Percentiles rank a stretch among this genome's conserved stretches.
Evolutionary conservation across 257 asterid genomes (phyloP).

Genomic region (Solanum sejunctum): DNA sequence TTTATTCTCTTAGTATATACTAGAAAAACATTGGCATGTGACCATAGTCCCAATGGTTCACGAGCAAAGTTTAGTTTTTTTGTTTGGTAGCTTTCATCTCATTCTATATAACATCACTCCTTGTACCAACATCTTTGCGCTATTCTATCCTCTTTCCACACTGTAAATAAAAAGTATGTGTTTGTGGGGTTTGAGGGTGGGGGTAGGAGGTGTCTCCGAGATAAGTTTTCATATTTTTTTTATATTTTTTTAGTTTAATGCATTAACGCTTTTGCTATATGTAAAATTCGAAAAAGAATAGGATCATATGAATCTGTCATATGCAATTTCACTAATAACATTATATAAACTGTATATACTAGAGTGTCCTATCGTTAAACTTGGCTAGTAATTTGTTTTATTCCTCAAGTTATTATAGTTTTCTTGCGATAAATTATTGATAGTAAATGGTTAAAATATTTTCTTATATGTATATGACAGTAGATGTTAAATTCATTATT

Average conservation of each 20-base stretch:
- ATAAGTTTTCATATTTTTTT: too few relatives aligned
- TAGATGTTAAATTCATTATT: too few relatives aligned
- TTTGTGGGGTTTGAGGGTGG: neutral
- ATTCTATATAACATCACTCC: slow-evolving; percentile 1
- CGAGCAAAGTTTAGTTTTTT: slow-evolving; percentile 38
- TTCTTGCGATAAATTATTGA: neutral
- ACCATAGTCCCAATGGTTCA: slow-evolving; percentile 24
- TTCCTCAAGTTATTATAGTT: neutral
- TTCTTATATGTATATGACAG: too few relatives aligned
- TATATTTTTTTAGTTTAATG: too few relatives aligned
- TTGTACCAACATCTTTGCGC: neutral
- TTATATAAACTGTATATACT: neutral
- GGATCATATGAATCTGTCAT: neutral
- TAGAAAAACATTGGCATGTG: neutral
- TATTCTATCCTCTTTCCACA: neutral
- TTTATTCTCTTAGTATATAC: neutral
- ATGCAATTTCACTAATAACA: neutral
- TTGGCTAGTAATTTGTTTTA: neutral
- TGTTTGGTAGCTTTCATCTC: neutral
- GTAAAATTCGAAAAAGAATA: too few relatives aligned
- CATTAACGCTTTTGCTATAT: neutral
- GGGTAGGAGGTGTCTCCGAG: neutral
- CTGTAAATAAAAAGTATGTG: neutral
- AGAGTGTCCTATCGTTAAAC: neutral
- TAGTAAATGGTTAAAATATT: too few relatives aligned